Evolutionary conservation across 306 rosid species (phyloP).

Genomic region (Vachellia pachyceras): DNA sequence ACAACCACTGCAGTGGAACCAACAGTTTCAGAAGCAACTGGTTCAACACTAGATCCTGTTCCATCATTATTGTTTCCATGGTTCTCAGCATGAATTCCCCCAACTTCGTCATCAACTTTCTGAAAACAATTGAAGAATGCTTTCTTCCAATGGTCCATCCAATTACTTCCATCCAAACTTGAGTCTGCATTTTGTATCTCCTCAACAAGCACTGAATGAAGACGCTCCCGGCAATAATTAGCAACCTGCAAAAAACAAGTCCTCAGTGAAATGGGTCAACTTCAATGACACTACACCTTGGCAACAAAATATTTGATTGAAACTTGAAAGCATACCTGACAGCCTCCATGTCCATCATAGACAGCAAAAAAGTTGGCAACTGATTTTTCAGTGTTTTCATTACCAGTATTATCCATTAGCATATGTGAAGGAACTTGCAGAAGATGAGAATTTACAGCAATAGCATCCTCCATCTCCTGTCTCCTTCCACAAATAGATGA

Average conservation of each 20-base stretch:
- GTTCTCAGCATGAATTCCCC: slow-evolving; percentile 35
- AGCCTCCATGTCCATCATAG: slow-evolving; percentile 88
- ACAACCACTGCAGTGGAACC: slow-evolving; percentile 89
- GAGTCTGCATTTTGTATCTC: slow-evolving; percentile 58
- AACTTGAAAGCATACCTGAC: slow-evolving; percentile 54
- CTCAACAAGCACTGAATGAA: slow-evolving; percentile 70
- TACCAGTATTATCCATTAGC: slow-evolving; percentile 47
- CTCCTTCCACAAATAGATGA: slow-evolving; percentile 69
- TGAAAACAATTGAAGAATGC: slow-evolving; percentile 64
- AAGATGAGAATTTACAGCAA: slow-evolving; percentile 58
- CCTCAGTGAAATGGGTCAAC: slow-evolving; percentile 32
- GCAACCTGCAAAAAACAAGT: slow-evolving; percentile 64
- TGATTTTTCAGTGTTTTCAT: slow-evolving; percentile 34
- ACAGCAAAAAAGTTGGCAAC: slow-evolving; percentile 70
- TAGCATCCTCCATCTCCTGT: slow-evolving; percentile 87
- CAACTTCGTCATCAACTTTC: slow-evolving; percentile 72
- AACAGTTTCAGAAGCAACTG: slow-evolving; percentile 66
- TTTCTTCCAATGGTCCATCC: slow-evolving; percentile 67
- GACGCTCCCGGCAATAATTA: slow-evolving; percentile 66
- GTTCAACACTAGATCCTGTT: slow-evolving; percentile 39
- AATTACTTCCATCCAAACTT: slow-evolving; percentile 37
- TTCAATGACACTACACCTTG: slow-evolving; percentile 31
- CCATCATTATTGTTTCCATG: slow-evolving; percentile 30
- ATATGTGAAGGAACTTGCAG: slow-evolving; percentile 55
- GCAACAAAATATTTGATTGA: slow-evolving; percentile 1